Evolutionary conservation across 495 filamentous ascomycete genomes (phyloP), one percentile per base, ranked within the genome.

Genomic region (Chaetomium tenue): DNA sequence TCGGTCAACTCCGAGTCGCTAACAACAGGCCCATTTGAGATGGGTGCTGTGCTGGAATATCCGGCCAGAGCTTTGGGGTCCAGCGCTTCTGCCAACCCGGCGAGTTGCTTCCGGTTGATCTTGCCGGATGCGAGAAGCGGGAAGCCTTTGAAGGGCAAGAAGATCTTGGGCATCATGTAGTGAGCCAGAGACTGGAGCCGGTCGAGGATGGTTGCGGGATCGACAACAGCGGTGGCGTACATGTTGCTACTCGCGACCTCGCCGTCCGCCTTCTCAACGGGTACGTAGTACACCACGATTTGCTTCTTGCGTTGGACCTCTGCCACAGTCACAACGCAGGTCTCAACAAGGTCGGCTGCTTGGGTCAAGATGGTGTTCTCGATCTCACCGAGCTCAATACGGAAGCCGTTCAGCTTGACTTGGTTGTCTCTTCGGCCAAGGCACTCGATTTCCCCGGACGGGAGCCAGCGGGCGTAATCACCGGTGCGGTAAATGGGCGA

Each of bases 381-480:
- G 16, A 47, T 47, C 44, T 47, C 44, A n/a, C 44, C 44, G 44
- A 47, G 44, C 44, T 47, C 44, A 16, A 47, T 47, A 16, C 44
- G 44, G 44, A 47, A 47, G 44, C 44, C 44, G 44, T 47, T 47
- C n/a, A 47, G 15, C n/a, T 47, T 47, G 44, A 47, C 44, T 12
- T 47, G 44, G n/a, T 47, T 47, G 44, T 47, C 44, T 5, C 44
- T 18, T 20, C 44, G 44, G 15, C 44, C 44, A 16, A 47, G 44
- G n/a, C 44, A 47, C 44, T 47, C 44, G n/a, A 47, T 47, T 12
- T 47, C 44, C 2, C 44, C 44, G 3, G 44, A 18, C 16, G 44
- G 44, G 44, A 47, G 44, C 44, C 44, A 47, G n/a, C 44, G 44
- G 44, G 44, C 44, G 44, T 47, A 47, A 12, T 47, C 44, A 47